Evolutionary conservation across 352 stramenopile species (phyloP), one percentile per base, ranked within the genome.

Genomic region (Pythium graminicola): DNA sequence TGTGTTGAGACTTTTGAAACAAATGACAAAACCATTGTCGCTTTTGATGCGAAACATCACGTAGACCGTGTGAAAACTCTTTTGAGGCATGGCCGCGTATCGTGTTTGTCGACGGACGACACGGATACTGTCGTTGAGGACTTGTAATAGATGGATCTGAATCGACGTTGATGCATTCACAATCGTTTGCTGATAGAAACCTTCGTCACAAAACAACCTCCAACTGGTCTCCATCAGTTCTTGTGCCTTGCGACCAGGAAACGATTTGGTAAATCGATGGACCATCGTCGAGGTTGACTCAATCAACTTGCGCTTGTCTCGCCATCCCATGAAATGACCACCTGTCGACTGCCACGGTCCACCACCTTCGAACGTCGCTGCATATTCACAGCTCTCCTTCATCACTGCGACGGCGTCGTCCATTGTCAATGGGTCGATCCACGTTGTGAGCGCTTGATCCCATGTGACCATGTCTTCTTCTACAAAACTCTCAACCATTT

Each of bases 21-120:
- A 88, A 38, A 88, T 72, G 27, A 82, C 50, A 50, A 83, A 78
- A 38, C 77, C 77, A 47, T 86, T 68, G 0, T 70, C 62, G 8
- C 71, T 88, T 66, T 86, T 68, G 23, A 72, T 83, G 43, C 77
- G 77, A 55, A 88, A 86, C 13, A 84, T 62, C 45, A 88, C 32
- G 57, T 86, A 88, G 50, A 86, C 81, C 6, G 77, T 86, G 59
- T 84, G 67, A 62, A 64, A 64, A n/a, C 35, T 54, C 39, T 43
- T 53, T 2, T 35, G 32, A 6, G 41, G 32, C 38, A 64, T 64
- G 10, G 39, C 35, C 9, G 22, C 16, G 35, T 64, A 64, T 28
- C 23, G 32, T n/a, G 56, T 64, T 19, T 42, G 40, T 22, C 56
- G 48, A 22, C 27, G 31, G 6, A 54, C 31, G 46, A 64, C 49